Evolutionary conservation across 441 rosid genomes (phyloP), one percentile per base, ranked within the genome.

Genomic region (Cnidoscolus chayamansa): DNA sequence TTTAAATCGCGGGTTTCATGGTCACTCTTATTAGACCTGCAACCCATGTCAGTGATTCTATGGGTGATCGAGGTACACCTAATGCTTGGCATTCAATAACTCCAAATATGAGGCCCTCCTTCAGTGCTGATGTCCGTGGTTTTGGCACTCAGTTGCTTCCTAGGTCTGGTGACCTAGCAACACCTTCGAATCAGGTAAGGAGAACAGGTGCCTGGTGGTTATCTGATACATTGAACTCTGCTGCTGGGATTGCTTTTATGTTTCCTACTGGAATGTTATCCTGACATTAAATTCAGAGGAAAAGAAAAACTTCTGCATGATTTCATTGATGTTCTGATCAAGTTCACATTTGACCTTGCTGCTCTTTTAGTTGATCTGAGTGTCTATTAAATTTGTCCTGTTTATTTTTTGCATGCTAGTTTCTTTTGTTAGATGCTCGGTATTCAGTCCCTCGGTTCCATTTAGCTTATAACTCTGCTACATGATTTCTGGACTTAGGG

Each of bases 181-280:
- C 79, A 74, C 84, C 95, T 80, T 76, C 73, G 75, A 87, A 89
- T 86, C 86, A 83, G 76, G 99, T 95, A 78, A 85, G 88, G 75
- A 75, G 40, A 51, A 40, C 25, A 70, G 55, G 67, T 35, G 40
- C 40, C 40, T 35, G 5, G 45, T 54, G 65, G 35, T 72, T 67
- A 12, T 16, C 35, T 71, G 35, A 49, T 40, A 40, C 45, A 13
- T 17, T 70, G 32, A 37, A 55, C 50, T 25, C 48, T 32, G 45
- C 45, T 40, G 45, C 45, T 40, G 45, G 45, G 6, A 40, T 40
- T 40, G 45, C 7, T 40, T 40, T 40, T 3, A 40, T 40, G 45
- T 40, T 40, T 40, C 7, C 0, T 40, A 25, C 40, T 40, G 7
- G 45, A 40, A 40, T 40, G 7, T 40, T 40, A 40, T 40, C 45